A percentile compares a stretch with the other conserved stretches of the same genome.
Evolutionary conservation across 2,329 filamentous ascomycete species (phyloP).

Genomic region (Penicillium sp.): DNA sequence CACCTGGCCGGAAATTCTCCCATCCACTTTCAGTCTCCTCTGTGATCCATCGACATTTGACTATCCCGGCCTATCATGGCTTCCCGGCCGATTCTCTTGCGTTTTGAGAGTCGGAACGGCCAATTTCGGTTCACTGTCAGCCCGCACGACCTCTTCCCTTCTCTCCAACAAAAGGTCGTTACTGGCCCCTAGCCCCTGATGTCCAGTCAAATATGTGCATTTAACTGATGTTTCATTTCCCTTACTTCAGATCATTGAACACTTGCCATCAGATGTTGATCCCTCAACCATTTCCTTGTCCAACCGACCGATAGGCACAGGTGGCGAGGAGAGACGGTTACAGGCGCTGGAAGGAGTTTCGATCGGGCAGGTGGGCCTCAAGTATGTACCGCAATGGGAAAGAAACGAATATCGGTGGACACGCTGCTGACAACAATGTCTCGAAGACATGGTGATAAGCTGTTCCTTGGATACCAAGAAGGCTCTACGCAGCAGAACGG

Average conservation of each 20-base stretch:
- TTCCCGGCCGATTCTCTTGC: constrained; percentile 66
- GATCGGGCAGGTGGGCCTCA: constrained; percentile 57
- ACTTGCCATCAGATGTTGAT: constrained; percentile 57
- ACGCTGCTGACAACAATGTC: constrained; percentile 20
- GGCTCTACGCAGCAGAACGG: constrained; percentile 53
- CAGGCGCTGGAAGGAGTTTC: constrained; percentile 53
- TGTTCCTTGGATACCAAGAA: constrained; percentile 79
- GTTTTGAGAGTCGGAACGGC: constrained; percentile 87
- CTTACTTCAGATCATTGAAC: constrained; percentile 55
- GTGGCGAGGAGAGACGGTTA: constrained; percentile 55
- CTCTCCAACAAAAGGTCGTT: constrained; percentile 50
- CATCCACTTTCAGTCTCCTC: background rate
- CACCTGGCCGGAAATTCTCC: background rate
- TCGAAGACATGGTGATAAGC: constrained; percentile 78
- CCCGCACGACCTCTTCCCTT: constrained; percentile 66
- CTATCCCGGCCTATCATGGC: constrained; percentile 30
- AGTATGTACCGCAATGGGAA: constrained; percentile 38
- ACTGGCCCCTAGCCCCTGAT: background rate
- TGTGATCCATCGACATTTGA: background rate
- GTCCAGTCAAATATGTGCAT: too few species aligned
- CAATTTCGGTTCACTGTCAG: constrained; percentile 82
- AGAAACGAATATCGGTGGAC: background rate
- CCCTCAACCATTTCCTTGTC: constrained; percentile 57
- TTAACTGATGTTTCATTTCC: too few species aligned
- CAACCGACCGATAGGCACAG: constrained; percentile 57